Base-by-base conservation (phyloP, 345 rosid genomes). In the Eutrema heterophyllum region DNA sequence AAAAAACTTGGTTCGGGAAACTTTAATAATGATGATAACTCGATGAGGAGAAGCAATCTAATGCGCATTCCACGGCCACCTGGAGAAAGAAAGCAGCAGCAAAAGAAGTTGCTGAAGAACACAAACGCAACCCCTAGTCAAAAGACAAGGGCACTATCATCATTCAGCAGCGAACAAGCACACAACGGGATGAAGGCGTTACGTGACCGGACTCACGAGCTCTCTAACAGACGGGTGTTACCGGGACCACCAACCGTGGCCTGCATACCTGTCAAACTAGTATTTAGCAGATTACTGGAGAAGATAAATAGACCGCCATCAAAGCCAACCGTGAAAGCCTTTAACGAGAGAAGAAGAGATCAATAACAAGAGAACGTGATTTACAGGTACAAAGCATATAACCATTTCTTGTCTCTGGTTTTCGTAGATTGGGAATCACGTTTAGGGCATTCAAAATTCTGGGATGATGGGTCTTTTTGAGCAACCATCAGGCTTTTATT, bases 291-390 rank as follows among this genome's bases (percentile, higher is more conserved):
- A 87, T 84, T 96, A 83, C 97, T 92, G 15, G 99, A 92, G 92
- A 96, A 96, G 87, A 96, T 96, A 77, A 92, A 96, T 70, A 90
- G 97, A 79, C 97, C 94, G 12, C 97, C 96, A 38, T 87, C 92
- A 69, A 86, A 83, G 79, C 84, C 86, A 71, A 80, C 79, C 26
- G 58, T 71, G 64, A 83, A 88, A 82, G 64, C 63, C 79, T 62
- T 77, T 54, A 78, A 81, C 71, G 86, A 76, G 75, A 75, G 82
- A 30, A 82, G 79, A 72, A 68, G 80, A 74, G 78, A 77, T 76
- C 61, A 66, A 10, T 80, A 78, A 35, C 84, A 84, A 83, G 52
- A 49, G 54, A 14, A 66, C 50, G 24, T 21, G 59, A 64, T 49
- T 50, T 50, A 26, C 77, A 59, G 69, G 77, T 77, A 71, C 64